phyloP scores from a whole-genome alignment of 2,329 filamentous ascomycete genomes.

The Fusarium incarnatum region DNA sequence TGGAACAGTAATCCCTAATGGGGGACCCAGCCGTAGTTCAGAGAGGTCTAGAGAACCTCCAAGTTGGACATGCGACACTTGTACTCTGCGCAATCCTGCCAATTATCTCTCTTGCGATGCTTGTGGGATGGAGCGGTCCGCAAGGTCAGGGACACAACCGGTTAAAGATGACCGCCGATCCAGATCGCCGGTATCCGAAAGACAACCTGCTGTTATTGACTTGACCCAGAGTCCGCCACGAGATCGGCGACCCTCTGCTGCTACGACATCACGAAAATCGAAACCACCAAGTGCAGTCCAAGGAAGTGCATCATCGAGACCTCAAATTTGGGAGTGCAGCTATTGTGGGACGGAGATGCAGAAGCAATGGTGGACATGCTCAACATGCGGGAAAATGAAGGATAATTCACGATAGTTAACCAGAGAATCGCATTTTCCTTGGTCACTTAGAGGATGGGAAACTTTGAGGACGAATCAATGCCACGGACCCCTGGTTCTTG shows the following conservation, averaged over 20 bases:
- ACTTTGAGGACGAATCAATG: slow-evolving; percentile 25
- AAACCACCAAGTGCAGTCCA: slow-evolving; percentile 13
- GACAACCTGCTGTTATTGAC: slow-evolving; percentile 47
- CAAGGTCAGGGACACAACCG: slow-evolving; percentile 23
- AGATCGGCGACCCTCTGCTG: slow-evolving; percentile 20
- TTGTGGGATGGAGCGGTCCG: slow-evolving; percentile 60
- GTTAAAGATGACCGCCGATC: slow-evolving; percentile 34
- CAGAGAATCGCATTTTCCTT: slow-evolving; percentile 2
- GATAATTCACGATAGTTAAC: slow-evolving; percentile 55
- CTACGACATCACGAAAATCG: slow-evolving; percentile 2
- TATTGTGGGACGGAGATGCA: slow-evolving; percentile 65
- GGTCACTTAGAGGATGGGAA: slow-evolving; percentile 9
- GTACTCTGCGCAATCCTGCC: slow-evolving; percentile 67
- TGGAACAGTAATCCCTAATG: slow-evolving; percentile 48
- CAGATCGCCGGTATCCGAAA: slow-evolving; percentile 17
- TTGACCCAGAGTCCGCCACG: slow-evolving; percentile 51
- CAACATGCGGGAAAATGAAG: slow-evolving; percentile 66
- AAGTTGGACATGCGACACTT: slow-evolving; percentile 66
- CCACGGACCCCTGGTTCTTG: slow-evolving; percentile 18
- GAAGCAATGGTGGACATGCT: slow-evolving; percentile 68
- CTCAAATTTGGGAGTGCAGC: slow-evolving; percentile 62
- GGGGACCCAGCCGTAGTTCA: slow-evolving; percentile 14
- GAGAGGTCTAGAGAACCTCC: slow-evolving; percentile 21
- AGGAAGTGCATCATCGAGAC: slow-evolving; percentile 24
- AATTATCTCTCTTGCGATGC: slow-evolving; percentile 67